Evolutionary conservation across 176 grass and related monocot species (phyloP), one percentile per base, ranked within the genome.

Genomic region (Musa beccarii): DNA sequence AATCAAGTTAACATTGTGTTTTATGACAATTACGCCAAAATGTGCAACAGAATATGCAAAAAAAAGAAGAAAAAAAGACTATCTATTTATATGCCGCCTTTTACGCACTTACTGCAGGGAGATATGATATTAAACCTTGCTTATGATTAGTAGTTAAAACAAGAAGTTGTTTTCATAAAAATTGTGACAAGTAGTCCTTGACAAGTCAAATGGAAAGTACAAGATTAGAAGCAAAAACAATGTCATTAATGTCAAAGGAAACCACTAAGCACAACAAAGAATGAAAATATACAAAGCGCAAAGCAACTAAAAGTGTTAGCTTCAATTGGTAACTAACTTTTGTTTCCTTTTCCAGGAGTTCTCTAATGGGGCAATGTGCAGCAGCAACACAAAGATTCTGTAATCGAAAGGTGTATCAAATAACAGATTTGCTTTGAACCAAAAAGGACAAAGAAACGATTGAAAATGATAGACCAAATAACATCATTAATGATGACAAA

Each of bases 331-430:
- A 80, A 80, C 90, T 84, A 21, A 91, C 95, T 86, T 91, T 98
- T 72, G 87, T 98, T 80, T 98, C 95, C 54, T 72, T 98, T 82
- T 91, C 88, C 63, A 98, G 78, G 69, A 98, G 86, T 87, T 91
- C 95, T 87, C 95, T 98, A 68, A 98, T 93, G 11, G 94, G 95
- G 15, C 81, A 63, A 86, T 98, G 94, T 76, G 94, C 94, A 51
- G 94, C 94, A 81, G 94, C 87, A 78, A 91, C 81, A 82, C 94
- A 98, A 53, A 98, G 72, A 82, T 91, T 98, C 94, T 98, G 76
- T 53, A 61, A 66, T 52, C 16, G 9, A 66, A 51, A 10, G 51
- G 20, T 70, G 19, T 20, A 15, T 34, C n/a, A 19, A 10, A 66
- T n/a, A 51, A 70, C 16, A 51, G 1, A 70, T 50, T 50, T 49